Percentiles rank a stretch among this genome's conserved stretches.
Conservation (phyloP, 2,329 filamentous ascomycete genomes). For the Hymenoscyphus occultus region DNA sequence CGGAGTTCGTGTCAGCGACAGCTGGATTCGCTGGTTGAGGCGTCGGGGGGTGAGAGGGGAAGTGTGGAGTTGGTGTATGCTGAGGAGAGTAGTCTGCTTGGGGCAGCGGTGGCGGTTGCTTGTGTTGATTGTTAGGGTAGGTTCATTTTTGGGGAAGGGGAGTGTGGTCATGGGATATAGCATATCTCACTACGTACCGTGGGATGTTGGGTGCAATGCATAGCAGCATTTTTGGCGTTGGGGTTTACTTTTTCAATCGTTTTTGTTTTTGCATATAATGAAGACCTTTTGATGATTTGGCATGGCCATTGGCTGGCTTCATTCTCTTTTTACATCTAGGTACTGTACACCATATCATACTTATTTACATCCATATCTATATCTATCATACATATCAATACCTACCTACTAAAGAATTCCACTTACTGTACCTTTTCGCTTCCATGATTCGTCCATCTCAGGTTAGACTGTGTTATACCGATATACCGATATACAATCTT, state of each 20-base stretch:
- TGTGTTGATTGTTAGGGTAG: conserved; percentile 33
- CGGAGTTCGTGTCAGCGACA: conserved; percentile 58
- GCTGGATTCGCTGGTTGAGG: conserved; percentile 56
- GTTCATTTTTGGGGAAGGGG: conserved; percentile 1
- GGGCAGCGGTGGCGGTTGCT: conserved; percentile 68
- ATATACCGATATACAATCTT: no score
- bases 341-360: background rate
- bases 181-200: background rate
- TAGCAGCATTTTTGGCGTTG: no score
- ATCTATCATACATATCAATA: no score
- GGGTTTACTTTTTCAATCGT: background rate
- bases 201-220: no score
- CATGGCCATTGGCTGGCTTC: background rate
- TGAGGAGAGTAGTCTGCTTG: conserved; percentile 70
- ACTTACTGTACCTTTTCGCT: no score
- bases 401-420: no score
- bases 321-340: background rate
- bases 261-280: background rate
- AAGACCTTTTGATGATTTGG: background rate
- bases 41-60: conserved; percentile 40
- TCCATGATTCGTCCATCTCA: no score
- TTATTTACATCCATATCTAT: background rate
- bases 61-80: conserved; percentile 64
- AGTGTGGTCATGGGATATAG: background rate
- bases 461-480: no score